Base-by-base conservation (phyloP, 1,284 basidiomycete genomes). In the Laetiporus sulphureus region DNA sequence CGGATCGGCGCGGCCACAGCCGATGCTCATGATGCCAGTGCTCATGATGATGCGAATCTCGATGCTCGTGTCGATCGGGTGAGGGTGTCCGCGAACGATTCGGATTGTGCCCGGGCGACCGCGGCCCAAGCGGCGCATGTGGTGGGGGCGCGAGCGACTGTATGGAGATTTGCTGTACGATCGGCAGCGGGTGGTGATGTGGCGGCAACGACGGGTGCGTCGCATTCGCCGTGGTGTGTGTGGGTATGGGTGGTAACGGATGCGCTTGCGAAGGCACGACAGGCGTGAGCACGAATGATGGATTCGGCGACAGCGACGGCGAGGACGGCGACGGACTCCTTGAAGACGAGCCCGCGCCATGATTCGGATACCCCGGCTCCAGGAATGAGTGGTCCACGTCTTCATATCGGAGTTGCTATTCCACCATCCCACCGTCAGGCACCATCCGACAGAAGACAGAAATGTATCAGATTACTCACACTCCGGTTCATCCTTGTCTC, bases 91-190 rank as follows among this genome's bases (percentile, higher is more conserved):
- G 71, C 13, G 81, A 77, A 12, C 69, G 66, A 11, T 62, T 42
- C 18, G 60, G 20, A 48, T 58, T 42, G 49, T 68, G 69, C 3
- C 67, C 68, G 4, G 79, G 82, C 0, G 71, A 74, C 15, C 83
- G 79, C 23, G 84, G 83, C 1, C 84, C 84, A 42, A 81, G 70
- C 1, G 79, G 80, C 2, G 75, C 75, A 12, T 73, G 71, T 20
- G 77, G 82, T 2, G 83, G 82, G 2, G 80, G 78, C 0, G 74
- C 77, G 19, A 84, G 69, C 2, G 68, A 62, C 29, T 64, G 64
- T 8, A 54, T 49, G 10, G 59, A 51, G 15, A 43, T 42, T 20
- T 50, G 59, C 23, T 46, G n/a, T 10, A 40, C 6, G 30, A 18
- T 32, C 32, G 33, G 33, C 4, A 32, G 44, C 6, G 45, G 21